Conservation (phyloP, 257 asterid species). For the Capsicum rhomboideum region DNA sequence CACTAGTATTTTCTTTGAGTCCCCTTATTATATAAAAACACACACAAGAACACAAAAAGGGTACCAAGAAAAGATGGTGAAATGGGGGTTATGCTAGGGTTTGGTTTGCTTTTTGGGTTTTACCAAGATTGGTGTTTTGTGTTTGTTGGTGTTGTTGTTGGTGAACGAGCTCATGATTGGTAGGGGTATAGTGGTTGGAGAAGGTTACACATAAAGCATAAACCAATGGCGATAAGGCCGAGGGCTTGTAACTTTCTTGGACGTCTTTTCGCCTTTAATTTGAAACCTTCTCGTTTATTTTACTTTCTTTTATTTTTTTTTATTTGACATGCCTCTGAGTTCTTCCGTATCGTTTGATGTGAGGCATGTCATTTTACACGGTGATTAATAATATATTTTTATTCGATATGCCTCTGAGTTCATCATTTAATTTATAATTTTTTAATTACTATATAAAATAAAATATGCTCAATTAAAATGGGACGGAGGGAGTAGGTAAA, state of each 20-base stretch:
- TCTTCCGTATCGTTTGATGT: no score
- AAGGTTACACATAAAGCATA: neutral
- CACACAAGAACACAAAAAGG: neutral
- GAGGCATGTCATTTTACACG: no score
- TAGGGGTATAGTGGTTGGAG: neutral
- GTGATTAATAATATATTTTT: no score
- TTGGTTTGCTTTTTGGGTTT: slow-evolving; percentile 19
- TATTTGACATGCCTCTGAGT: neutral
- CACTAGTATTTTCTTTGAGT: neutral
- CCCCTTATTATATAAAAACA: neutral
- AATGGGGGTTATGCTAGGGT: slow-evolving; percentile 3
- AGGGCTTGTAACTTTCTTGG: neutral
- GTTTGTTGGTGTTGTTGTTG: slow-evolving; percentile 1
- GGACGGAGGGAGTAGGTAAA: no score
- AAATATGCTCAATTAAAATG: no score
- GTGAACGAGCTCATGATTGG: neutral
- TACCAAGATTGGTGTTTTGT: slow-evolving; percentile 10
- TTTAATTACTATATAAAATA: no score
- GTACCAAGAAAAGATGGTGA: neutral
- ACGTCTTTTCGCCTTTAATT: neutral
- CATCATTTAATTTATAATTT: no score
- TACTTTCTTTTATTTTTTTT: neutral
- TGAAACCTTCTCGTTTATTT: neutral
- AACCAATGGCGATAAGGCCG: neutral
- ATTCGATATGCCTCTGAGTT: no score